Conservation (phyloP, 2,329 filamentous ascomycete species). For the Exserohilum rostratum region DNA sequence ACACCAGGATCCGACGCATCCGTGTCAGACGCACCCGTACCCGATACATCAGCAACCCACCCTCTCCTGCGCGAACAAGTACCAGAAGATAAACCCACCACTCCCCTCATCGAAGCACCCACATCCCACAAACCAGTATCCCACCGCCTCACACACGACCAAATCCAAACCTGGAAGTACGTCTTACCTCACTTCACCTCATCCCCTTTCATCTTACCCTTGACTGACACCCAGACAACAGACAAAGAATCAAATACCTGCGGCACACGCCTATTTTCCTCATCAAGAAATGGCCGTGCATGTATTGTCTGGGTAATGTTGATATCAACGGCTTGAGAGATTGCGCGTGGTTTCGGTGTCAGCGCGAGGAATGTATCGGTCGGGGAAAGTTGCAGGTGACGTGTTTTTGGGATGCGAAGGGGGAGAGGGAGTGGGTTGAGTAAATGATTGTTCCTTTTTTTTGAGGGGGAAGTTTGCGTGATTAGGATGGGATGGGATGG, state of each 20-base stretch:
- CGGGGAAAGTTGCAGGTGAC: constrained; percentile 2
- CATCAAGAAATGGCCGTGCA: constrained; percentile 8
- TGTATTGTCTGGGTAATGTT: constrained; percentile 4
- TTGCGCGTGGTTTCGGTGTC: not conserved
- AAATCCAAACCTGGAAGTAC: constrained; percentile 2
- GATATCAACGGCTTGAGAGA: not conserved
- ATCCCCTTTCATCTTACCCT: not conserved
- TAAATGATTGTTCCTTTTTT: not conserved
- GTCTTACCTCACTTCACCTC: not conserved
- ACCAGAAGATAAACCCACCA: no score
- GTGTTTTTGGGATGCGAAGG: not conserved
- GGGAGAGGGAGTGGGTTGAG: not conserved
- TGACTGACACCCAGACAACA: not conserved
- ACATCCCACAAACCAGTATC: not conserved
- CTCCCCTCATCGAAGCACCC: not conserved
- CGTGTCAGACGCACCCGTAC: no score
- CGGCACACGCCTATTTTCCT: not conserved
- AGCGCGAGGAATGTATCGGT: not conserved
- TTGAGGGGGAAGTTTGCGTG: no score
- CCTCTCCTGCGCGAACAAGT: no score
- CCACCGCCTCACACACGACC: not conserved
- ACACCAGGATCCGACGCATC: no score
- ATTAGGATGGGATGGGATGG: no score
- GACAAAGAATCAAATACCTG: not conserved
- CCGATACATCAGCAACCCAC: no score